Evolutionary conservation across 139 green algal genomes (phyloP), one percentile per base, ranked within the genome.

Genomic region (Picochlorum sp.): DNA sequence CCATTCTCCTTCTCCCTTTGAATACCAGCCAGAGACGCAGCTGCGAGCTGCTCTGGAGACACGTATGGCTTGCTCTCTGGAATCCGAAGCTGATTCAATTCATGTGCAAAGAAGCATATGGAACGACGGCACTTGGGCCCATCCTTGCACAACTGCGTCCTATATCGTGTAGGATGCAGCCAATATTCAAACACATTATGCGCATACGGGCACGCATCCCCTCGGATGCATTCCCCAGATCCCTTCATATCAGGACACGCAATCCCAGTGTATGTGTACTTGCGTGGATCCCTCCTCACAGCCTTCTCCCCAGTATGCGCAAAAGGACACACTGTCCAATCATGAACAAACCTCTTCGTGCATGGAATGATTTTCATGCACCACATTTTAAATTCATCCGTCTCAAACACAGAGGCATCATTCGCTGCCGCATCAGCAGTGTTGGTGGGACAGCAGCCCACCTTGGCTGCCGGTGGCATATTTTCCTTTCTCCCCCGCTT

Each of bases 231-330:
- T 2, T 63, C 47, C 37, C 77, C 60, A 31, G 72, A 76, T 74
- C 88, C 88, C n/a, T 94, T 92, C 81, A 94, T 96, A 54, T 98
- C 90, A 13, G 90, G 90, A 75, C 92, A 98, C 7, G 90, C 84
- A 16, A 91, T 87, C 52, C 87, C 95, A 10, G 85, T 92, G 76
- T 98, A 97, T 15, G 71, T 78, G 65, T 83, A 83, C 1, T 73
- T 37, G 1, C 85, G 74, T 2, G 93, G 93, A 74, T 97, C 90
- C 2, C 93, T 69, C 1, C 93, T 77, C 37, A 81, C 77, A 1
- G 93, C 93, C 63, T 96, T 96, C 75, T 98, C 92, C 4, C 69
- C 68, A 11, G 77, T 50, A 51, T 81, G 67, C 5, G 74, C 69
- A 37, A 73, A 69, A 9, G 69, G 66, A 60, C 74, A 80, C 9